Conservation (phyloP, 2,329 filamentous ascomycete genomes). For the Pseudocercospora fuligena region DNA sequence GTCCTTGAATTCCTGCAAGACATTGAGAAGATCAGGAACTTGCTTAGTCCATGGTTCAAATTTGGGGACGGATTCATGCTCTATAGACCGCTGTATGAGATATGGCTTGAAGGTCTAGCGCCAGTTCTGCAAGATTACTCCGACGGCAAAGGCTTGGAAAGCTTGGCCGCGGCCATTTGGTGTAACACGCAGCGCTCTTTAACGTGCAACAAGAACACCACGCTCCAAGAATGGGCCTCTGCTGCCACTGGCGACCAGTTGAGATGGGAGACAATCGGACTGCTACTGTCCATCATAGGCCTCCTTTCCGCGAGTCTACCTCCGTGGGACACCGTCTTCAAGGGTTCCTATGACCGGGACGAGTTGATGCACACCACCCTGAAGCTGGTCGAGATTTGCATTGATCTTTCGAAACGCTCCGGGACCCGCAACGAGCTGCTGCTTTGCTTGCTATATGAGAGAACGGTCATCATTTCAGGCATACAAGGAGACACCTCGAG, state of each 20-base stretch:
- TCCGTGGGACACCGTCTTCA: slow-evolving; percentile 30
- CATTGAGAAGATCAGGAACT: slow-evolving; percentile 10
- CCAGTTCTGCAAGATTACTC: slow-evolving; percentile 20
- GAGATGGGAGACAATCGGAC: slow-evolving; percentile 48
- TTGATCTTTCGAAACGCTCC: slow-evolving; percentile 30
- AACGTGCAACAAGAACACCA: slow-evolving; percentile 37
- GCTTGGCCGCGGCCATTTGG: slow-evolving; percentile 45
- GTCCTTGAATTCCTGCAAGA: slow-evolving; percentile 24
- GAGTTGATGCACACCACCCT: slow-evolving; percentile 13
- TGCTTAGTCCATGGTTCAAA: slow-evolving; percentile 22
- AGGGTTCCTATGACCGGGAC: slow-evolving; percentile 2
- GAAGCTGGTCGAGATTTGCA: slow-evolving; percentile 26
- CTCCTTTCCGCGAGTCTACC: slow-evolving; percentile 32
- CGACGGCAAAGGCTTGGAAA: slow-evolving; percentile 29
- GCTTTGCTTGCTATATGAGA: slow-evolving; percentile 31
- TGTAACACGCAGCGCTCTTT: slow-evolving; percentile 44
- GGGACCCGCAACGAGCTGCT: slow-evolving; percentile 32
- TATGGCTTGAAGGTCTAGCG: slow-evolving; percentile 29
- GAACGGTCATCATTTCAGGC: slow-evolving; percentile 20
- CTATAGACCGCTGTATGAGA: slow-evolving; percentile 26
- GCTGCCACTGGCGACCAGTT: slow-evolving; percentile 43
- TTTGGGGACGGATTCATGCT: slow-evolving; percentile 21
- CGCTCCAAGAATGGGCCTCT: slow-evolving; percentile 42
- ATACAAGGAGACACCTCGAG: slow-evolving; percentile 31
- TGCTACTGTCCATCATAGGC: slow-evolving; percentile 41